phyloP scores from a whole-genome alignment of 108 stramenopile species.

The Schizochytrium sp. region DNA sequence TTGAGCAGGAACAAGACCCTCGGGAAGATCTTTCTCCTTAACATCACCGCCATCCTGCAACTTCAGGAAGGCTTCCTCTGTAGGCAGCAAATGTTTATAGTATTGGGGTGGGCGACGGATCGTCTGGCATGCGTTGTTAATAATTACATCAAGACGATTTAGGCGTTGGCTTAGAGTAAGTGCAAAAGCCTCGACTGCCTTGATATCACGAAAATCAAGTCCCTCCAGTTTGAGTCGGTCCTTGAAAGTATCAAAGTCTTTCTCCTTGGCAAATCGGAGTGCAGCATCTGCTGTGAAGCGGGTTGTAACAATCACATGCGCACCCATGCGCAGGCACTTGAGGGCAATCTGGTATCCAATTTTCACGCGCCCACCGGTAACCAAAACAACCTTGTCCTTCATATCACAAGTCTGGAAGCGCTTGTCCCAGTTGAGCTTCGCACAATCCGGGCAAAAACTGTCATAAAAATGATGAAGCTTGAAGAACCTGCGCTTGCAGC shows the following conservation, averaged over 20 bases:
- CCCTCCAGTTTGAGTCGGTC: conserved; percentile 54
- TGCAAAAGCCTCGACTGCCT: conserved; percentile 26
- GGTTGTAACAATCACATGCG: conserved; percentile 46
- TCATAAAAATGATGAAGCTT: conserved; percentile 89
- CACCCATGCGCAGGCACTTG: conserved; percentile 79
- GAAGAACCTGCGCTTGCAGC: conserved; percentile 85
- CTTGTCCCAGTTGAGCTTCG: conserved; percentile 84
- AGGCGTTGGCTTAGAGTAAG: neutral
- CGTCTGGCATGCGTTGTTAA: conserved; percentile 94
- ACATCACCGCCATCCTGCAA: neutral
- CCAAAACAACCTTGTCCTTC: conserved; percentile 77
- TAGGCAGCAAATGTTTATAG: conserved; percentile 81
- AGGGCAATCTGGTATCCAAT: conserved; percentile 87
- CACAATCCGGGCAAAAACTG: conserved; percentile 87
- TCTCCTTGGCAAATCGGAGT: conserved; percentile 17
- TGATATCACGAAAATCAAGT: conserved; percentile 40
- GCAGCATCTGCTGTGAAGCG: conserved; percentile 61
- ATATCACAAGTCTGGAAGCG: conserved; percentile 81
- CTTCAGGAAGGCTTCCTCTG: conserved; percentile 70
- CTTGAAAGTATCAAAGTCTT: neutral
- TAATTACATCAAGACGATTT: conserved; percentile 82
- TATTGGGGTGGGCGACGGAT: conserved; percentile 85
- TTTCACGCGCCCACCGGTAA: conserved; percentile 89
- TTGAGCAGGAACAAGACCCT: neutral
- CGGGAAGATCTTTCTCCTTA: neutral